Conservation (phyloP, 2,329 filamentous ascomycete genomes). For the Cercospora berteroae region DNA sequence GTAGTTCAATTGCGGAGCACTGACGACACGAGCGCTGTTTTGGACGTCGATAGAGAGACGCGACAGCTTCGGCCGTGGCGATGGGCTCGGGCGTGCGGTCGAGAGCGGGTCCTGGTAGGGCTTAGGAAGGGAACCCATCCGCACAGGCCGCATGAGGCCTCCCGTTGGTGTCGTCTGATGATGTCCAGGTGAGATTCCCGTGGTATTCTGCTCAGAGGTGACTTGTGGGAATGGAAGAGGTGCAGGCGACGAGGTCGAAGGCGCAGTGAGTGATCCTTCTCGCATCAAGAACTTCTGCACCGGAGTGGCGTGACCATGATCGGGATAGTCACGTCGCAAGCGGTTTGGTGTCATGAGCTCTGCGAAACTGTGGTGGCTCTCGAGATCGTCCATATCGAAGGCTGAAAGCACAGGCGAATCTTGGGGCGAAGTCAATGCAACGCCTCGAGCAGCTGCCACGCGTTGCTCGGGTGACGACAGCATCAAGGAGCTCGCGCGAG, state of each 20-base stretch:
- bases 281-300: constrained; percentile 9
- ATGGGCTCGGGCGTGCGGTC: neutral
- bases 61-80: constrained; percentile 19
- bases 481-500: constrained; percentile 13
- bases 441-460: neutral
- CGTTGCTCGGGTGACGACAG: constrained; percentile 13
- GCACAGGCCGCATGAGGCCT: constrained; percentile 30
- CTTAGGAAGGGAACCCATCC: constrained; percentile 33
- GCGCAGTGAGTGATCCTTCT: constrained; percentile 20
- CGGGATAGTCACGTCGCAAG: constrained; percentile 8
- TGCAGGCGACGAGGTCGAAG: constrained; percentile 13
- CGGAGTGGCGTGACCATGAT: neutral
- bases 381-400: constrained; percentile 28
- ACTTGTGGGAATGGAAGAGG: constrained; percentile 13
- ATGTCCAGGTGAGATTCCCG: constrained; percentile 5
- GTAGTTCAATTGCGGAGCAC: neutral
- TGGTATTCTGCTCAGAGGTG: constrained; percentile 22
- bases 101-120: constrained; percentile 13
- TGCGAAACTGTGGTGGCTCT: constrained; percentile 34
- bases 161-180: constrained; percentile 4
- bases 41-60: constrained; percentile 7
- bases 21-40: constrained; percentile 1
- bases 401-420: constrained; percentile 18
- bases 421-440: neutral
- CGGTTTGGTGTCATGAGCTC: constrained; percentile 32